Percentiles rank a stretch among this genome's conserved stretches.
Conservation (phyloP, 2,329 filamentous ascomycete species). For the Hypoxylon sp. region DNA sequence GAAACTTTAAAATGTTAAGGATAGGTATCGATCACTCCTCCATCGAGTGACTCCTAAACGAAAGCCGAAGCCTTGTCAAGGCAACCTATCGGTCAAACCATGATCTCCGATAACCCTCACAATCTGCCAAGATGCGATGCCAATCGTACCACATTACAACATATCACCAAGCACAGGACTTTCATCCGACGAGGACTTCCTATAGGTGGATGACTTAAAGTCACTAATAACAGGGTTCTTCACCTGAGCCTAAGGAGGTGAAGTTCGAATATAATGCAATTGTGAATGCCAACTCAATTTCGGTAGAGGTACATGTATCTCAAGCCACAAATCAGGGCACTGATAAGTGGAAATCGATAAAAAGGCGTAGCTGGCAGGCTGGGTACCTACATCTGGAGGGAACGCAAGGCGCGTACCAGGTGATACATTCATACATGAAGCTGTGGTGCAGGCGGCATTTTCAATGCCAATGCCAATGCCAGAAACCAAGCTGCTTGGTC, state of each 20-base stretch:
- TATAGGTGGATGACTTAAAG: not conserved
- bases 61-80: not conserved
- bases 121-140: not conserved
- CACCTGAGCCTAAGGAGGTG: not conserved
- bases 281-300: constrained; percentile 20
- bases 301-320: constrained; percentile 17
- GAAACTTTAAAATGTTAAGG: constrained; percentile 3
- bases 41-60: not conserved
- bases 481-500: constrained; percentile 2
- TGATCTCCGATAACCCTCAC: constrained; percentile 4
- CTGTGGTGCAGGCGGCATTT: constrained; percentile 21
- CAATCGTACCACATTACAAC: not conserved
- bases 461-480: constrained; percentile 12
- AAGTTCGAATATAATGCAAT: constrained; percentile 9
- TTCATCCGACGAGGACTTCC: not conserved
- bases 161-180: constrained; percentile 1
- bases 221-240: not conserved
- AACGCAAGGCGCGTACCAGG: constrained; percentile 24
- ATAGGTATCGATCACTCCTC: not conserved
- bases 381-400: constrained; percentile 6
- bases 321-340: constrained; percentile 14
- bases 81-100: constrained; percentile 16
- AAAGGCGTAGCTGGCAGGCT: constrained; percentile 16
- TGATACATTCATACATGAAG: constrained; percentile 6
- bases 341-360: constrained; percentile 17